These are phyloP conservation scores for Ceratobasidium theobromae DNA, from an alignment of 1,284 basidiomycete species.

Conservation along the genomic window DNA sequence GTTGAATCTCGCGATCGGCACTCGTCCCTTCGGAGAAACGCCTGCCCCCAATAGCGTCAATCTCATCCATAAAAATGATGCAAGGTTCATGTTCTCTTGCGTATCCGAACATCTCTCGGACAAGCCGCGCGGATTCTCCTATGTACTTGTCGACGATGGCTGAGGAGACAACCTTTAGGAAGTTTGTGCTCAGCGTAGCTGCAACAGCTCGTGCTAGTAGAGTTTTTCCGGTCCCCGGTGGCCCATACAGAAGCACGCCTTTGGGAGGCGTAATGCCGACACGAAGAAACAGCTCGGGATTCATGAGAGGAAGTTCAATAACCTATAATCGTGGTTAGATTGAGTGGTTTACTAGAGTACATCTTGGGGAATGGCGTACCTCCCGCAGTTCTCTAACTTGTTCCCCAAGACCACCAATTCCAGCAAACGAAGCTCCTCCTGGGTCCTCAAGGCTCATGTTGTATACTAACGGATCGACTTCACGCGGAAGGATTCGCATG, in stretches of 20 bases:
- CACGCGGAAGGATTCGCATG: slow-evolving; percentile 96
- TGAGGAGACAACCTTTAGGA: slow-evolving; percentile 98
- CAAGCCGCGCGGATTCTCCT: slow-evolving; percentile 92
- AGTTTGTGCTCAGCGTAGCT: slow-evolving; percentile 93
- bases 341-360: background rate
- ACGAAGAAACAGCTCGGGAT: slow-evolving; percentile 91
- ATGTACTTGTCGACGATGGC: slow-evolving; percentile 99
- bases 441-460: slow-evolving; percentile 99
- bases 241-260: slow-evolving; percentile 90
- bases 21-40: slow-evolving; percentile 98
- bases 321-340: slow-evolving; percentile 53
- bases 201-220: slow-evolving; percentile 94
- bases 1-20: slow-evolving; percentile 98
- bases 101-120: slow-evolving; percentile 99
- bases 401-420: slow-evolving; percentile 94
- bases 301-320: slow-evolving; percentile 94
- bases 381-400: slow-evolving; percentile 97
- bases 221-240: slow-evolving; percentile 95
- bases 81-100: slow-evolving; percentile 97
- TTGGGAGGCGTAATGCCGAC: slow-evolving; percentile 97
- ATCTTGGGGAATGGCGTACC: slow-evolving; percentile 51
- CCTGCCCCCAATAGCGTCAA: slow-evolving; percentile 94
- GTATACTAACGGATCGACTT: slow-evolving; percentile 98
- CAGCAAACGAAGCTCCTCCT: slow-evolving; percentile 92
- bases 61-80: slow-evolving; percentile 99